These are phyloP conservation scores for Aleurites moluccanus DNA, from an alignment of 441 rosid genomes.

Conservation along the genomic window DNA sequence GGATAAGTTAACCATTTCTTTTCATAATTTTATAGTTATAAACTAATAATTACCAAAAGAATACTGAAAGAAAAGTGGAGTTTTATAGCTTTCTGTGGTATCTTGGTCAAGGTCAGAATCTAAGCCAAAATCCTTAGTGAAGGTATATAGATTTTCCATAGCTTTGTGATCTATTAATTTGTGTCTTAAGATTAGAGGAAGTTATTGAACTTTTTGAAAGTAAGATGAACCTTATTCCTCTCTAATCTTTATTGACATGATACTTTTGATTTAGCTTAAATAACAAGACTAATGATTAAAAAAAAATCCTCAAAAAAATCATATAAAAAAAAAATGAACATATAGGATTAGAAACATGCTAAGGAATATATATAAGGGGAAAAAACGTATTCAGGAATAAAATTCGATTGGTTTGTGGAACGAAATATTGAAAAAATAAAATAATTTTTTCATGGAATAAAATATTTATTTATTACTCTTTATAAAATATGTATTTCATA, in stretches of 20 bases:
- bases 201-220: conserved; percentile 26
- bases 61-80: neutral
- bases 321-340: no score
- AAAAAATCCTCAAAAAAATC: no score
- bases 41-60: neutral
- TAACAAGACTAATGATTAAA: neutral
- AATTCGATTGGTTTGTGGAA: neutral
- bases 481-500: neutral
- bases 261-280: neutral
- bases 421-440: neutral
- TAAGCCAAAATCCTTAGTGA: neutral
- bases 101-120: conserved; percentile 1
- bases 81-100: neutral
- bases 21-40: neutral
- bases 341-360: no score
- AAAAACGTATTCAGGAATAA: no score
- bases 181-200: conserved; percentile 24
- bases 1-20: neutral
- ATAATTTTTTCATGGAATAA: neutral
- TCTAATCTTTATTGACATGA: neutral
- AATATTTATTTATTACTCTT: neutral
- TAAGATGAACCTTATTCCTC: neutral
- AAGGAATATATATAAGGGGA: no score
- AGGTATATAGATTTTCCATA: neutral
- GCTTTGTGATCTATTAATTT: neutral